Evolutionary conservation across 1,284 basidiomycete species (phyloP).

Genomic region (Lignosus rhinocerotis): DNA sequence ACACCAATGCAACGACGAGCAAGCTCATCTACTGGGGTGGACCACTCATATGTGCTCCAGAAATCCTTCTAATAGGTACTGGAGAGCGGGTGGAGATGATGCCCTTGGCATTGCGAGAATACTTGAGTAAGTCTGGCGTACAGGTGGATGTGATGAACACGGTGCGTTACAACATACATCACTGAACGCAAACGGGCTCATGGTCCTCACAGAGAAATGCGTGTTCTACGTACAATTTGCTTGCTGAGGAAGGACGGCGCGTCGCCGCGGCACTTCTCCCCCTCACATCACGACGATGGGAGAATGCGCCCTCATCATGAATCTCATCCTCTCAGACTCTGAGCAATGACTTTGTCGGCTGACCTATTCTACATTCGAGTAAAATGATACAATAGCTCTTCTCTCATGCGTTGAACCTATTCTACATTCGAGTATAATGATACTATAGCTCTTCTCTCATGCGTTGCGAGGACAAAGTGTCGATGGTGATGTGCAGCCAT

Average conservation of each 20-base stretch:
- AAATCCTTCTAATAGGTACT: conserved; percentile 89
- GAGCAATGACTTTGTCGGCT: background rate
- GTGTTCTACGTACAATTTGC: conserved; percentile 91
- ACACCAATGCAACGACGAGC: background rate
- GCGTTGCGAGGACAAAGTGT: background rate
- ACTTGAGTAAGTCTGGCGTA: conserved; percentile 80
- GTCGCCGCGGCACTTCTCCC: conserved; percentile 90
- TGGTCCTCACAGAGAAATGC: conserved; percentile 73
- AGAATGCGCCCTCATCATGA: conserved; percentile 13
- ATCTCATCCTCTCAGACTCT: background rate
- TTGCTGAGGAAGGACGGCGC: conserved; percentile 88
- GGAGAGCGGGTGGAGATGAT: conserved; percentile 74
- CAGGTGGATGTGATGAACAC: conserved; percentile 95
- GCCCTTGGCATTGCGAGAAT: conserved; percentile 66
- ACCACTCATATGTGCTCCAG: conserved; percentile 41
- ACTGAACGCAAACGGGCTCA: background rate
- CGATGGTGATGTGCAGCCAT: background rate
- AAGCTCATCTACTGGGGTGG: background rate
- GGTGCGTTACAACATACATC: conserved; percentile 48
- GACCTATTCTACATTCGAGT: background rate
- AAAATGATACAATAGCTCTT: background rate
- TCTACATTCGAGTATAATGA: background rate
- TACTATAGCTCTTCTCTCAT: background rate
- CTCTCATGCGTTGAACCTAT: background rate
- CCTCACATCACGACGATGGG: conserved; percentile 48